Conservation (phyloP, 2,329 filamentous ascomycete genomes). For the Sporothrix humicola region DNA sequence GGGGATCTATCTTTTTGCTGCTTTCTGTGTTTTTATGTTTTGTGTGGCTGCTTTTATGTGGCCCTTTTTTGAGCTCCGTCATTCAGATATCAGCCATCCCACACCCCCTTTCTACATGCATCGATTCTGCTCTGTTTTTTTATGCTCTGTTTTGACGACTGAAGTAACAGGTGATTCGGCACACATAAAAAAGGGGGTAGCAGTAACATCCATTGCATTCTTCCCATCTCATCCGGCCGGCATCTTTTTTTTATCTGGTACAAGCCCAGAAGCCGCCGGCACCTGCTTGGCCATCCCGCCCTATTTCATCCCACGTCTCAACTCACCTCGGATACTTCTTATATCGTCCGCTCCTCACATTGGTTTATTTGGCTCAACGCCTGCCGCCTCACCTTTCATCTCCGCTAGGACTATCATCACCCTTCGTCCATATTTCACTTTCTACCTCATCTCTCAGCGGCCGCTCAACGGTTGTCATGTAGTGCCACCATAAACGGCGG, state of each 20-base stretch:
- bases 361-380: not conserved
- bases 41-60: conserved; percentile 21
- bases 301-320: not conserved
- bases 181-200: not conserved
- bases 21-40: conserved; percentile 7
- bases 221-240: not conserved
- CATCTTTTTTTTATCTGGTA: not conserved
- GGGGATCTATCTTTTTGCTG: conserved; percentile 8
- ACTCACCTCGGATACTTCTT: not conserved
- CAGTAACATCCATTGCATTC: not conserved
- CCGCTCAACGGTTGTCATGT: conserved; percentile 22
- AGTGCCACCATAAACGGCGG: conserved; percentile 31
- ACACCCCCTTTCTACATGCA: not conserved
- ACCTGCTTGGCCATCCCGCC: not conserved
- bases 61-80: not conserved
- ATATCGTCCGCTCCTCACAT: not conserved
- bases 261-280: not conserved
- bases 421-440: not conserved
- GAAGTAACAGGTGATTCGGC: not conserved
- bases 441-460: not conserved
- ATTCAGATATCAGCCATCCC: not conserved
- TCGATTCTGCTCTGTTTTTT: not conserved
- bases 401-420: not conserved
- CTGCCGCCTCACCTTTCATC: not conserved
- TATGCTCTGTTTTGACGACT: not conserved